These are phyloP conservation scores for Silybum marianum DNA, from an alignment of 129 eudicot genomes.

Conservation along the genomic window DNA sequence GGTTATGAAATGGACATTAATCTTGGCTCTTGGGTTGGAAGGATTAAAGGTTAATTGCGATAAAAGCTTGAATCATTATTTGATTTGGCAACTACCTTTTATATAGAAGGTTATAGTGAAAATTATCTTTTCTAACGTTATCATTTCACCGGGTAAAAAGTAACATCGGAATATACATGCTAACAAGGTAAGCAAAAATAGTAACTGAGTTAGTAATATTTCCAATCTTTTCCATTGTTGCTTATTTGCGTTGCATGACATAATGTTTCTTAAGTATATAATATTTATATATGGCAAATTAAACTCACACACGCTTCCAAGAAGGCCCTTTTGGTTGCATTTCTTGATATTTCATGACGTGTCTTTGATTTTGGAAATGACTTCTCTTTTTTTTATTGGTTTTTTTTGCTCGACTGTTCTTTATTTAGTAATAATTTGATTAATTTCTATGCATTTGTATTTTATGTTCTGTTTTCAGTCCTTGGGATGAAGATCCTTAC, in stretches of 20 bases:
- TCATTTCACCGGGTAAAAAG: constrained; percentile 1
- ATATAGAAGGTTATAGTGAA: not conserved
- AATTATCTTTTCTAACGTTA: not conserved
- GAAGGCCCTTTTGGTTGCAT: too few species aligned
- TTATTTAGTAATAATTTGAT: not conserved
- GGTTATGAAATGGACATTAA: not conserved
- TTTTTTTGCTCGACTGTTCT: not conserved
- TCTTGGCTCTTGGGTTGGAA: not conserved
- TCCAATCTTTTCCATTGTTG: not conserved
- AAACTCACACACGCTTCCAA: not conserved
- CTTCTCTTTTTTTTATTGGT: not conserved
- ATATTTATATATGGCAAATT: not conserved
- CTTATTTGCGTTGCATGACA: not conserved
- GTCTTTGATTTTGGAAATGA: not conserved
- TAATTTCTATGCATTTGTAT: constrained; percentile 20
- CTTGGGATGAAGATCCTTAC: constrained; percentile 88
- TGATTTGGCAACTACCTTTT: constrained; percentile 5
- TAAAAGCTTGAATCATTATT: not conserved
- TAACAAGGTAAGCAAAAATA: constrained; percentile 16
- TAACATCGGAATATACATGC: not conserved
- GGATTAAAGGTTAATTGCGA: constrained; percentile 1
- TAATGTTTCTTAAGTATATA: not conserved
- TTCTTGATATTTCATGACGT: not conserved
- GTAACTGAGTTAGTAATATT: not conserved
- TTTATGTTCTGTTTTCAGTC: constrained; percentile 48